Percentiles rank a stretch among this genome's conserved stretches.
Evolutionary conservation across 257 asterid species (phyloP).

Genomic region (Pogostemon cablin): DNA sequence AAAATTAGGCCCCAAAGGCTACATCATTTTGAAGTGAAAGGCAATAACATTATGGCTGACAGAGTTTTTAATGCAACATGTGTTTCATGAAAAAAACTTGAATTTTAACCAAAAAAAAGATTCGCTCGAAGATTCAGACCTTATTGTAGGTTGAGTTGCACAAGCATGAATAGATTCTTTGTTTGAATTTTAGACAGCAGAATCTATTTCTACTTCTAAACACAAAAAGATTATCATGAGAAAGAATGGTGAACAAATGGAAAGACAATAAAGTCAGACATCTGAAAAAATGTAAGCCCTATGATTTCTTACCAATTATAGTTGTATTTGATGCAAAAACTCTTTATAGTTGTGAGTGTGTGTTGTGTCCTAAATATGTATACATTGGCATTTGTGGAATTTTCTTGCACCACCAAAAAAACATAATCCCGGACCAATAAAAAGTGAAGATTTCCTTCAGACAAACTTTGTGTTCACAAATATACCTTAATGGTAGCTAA

Average conservation of each 20-base stretch:
- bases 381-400: slow-evolving; percentile 1
- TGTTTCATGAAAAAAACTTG: too few relatives aligned
- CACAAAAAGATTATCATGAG: slow-evolving; percentile 5
- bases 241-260: slow-evolving; percentile 12
- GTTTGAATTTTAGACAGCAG: background rate
- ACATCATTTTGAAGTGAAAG: too few relatives aligned
- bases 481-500: slow-evolving; percentile 79
- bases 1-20: too few relatives aligned
- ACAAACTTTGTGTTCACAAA: slow-evolving; percentile 26
- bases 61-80: too few relatives aligned
- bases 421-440: background rate
- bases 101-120: too few relatives aligned
- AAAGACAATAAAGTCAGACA: slow-evolving; percentile 10
- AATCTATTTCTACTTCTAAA: background rate
- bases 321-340: background rate
- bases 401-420: slow-evolving; percentile 20
- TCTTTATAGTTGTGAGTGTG: background rate
- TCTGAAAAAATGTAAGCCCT: background rate
- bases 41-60: too few relatives aligned
- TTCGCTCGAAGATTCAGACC: background rate
- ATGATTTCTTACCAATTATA: background rate
- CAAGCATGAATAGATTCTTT: background rate
- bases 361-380: background rate
- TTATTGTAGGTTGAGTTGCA: slow-evolving; percentile 5
- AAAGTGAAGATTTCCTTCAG: slow-evolving; percentile 11